phyloP scores from a whole-genome alignment of 495 filamentous ascomycete genomes.

The Wilcoxina mikolae region DNA sequence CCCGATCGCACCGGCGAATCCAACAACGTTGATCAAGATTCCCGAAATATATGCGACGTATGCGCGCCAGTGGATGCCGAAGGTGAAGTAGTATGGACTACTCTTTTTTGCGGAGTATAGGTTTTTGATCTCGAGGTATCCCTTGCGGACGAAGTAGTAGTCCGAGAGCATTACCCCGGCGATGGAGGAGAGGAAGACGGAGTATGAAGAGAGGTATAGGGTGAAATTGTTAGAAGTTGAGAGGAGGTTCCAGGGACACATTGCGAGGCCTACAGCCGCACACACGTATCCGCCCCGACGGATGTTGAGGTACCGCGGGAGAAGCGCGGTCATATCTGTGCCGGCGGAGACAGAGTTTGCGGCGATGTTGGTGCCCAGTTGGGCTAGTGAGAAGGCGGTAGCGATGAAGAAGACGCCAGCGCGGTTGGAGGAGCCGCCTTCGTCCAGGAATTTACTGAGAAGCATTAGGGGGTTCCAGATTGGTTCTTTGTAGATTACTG shows the following conservation, averaged over 20 bases:
- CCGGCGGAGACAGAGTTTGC: conserved; percentile 84
- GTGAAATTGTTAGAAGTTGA: conserved; percentile 72
- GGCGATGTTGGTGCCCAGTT: conserved; percentile 84
- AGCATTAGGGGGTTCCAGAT: conserved; percentile 83
- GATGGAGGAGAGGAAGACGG: conserved; percentile 87
- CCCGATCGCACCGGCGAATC: conserved; percentile 73
- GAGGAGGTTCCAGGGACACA: conserved; percentile 82
- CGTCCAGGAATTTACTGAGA: conserved; percentile 54
- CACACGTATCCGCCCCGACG: conserved; percentile 84
- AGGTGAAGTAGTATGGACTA: conserved; percentile 58
- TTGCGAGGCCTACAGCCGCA: conserved; percentile 64
- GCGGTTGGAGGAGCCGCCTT: conserved; percentile 59
- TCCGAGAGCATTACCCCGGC: conserved; percentile 80
- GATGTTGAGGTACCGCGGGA: conserved; percentile 76
- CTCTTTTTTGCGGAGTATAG: conserved; percentile 58
- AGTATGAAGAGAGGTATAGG: conserved; percentile 88
- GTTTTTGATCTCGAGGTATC: conserved; percentile 63
- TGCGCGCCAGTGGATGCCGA: conserved; percentile 66
- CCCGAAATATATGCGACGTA: conserved; percentile 72
- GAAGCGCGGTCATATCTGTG: conserved; percentile 80
- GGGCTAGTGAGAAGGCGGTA: conserved; percentile 67
- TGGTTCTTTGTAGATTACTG: conserved; percentile 56
- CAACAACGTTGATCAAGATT: conserved; percentile 84
- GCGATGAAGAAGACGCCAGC: conserved; percentile 84
- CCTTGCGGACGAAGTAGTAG: conserved; percentile 77